A percentile compares a stretch with the other conserved stretches of the same genome.
Evolutionary conservation across 148 eudicot genomes (phyloP).

Genomic region (Rhododendron williamsianum): DNA sequence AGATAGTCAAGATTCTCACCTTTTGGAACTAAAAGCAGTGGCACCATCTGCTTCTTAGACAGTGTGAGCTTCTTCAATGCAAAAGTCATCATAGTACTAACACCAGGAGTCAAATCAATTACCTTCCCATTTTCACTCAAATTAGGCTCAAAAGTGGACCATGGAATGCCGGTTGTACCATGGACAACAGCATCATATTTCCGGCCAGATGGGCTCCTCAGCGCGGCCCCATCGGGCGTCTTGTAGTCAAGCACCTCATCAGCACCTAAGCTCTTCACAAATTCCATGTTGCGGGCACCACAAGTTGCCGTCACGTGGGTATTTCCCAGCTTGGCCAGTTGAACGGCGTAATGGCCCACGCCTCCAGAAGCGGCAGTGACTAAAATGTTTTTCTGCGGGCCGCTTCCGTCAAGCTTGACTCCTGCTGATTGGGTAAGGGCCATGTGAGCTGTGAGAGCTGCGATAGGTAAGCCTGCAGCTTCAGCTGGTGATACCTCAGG

Average conservation of each 20-base stretch:
- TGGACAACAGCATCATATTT: slow-evolving; percentile 54
- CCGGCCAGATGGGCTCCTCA: slow-evolving; percentile 48
- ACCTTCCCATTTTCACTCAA: slow-evolving; percentile 44
- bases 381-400: slow-evolving; percentile 36
- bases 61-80: slow-evolving; percentile 40
- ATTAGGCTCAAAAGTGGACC: slow-evolving; percentile 53
- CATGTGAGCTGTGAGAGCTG: slow-evolving; percentile 44
- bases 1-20: slow-evolving; percentile 33
- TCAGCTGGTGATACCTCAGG: slow-evolving; percentile 47
- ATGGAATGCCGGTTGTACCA: slow-evolving; percentile 31
- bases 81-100: slow-evolving; percentile 24
- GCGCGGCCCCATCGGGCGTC: slow-evolving; percentile 47
- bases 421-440: slow-evolving; percentile 41
- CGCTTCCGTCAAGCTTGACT: slow-evolving; percentile 37
- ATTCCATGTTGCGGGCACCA: slow-evolving; percentile 50
- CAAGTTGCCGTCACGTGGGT: slow-evolving; percentile 54
- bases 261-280: slow-evolving; percentile 51
- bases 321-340: slow-evolving; percentile 52
- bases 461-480: slow-evolving; percentile 40
- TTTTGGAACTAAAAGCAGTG: slow-evolving; percentile 22
- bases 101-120: slow-evolving; percentile 40
- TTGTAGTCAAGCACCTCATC: slow-evolving; percentile 57
- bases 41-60: slow-evolving; percentile 50
- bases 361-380: slow-evolving; percentile 58
- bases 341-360: slow-evolving; percentile 53